phyloP scores from a whole-genome alignment of 805 yeast species.

The Ogataea nitratoaversa region DNA sequence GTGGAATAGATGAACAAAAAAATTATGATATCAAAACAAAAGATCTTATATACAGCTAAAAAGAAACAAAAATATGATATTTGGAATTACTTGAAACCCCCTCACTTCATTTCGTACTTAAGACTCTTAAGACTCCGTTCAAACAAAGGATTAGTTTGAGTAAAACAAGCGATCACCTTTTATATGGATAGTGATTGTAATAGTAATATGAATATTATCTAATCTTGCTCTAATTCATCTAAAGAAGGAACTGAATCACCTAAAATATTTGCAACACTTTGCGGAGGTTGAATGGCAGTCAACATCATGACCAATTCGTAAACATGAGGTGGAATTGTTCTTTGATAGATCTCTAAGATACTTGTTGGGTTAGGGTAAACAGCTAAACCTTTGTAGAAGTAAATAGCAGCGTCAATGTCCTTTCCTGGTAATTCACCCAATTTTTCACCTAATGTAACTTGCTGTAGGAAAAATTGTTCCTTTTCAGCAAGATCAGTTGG shows the following conservation, averaged over 20 bases:
- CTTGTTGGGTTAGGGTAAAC: constrained; percentile 96
- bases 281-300: constrained; percentile 89
- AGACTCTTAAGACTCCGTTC: no score
- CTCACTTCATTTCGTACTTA: no score
- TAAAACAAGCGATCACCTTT: no score
- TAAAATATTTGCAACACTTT: constrained; percentile 65
- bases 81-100: no score
- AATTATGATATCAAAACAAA: no score
- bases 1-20: no score
- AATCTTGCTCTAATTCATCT: constrained; percentile 21
- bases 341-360: constrained; percentile 83
- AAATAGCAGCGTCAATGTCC: constrained; percentile 79
- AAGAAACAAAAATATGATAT: no score
- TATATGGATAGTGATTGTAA: no score
- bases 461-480: constrained; percentile 76
- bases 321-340: constrained; percentile 75
- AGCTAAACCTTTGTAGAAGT: constrained; percentile 88
- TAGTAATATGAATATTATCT: no score
- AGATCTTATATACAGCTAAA: no score
- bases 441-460: constrained; percentile 83
- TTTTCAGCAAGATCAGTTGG: constrained; percentile 66
- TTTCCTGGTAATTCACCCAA: constrained; percentile 60
- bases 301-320: constrained; percentile 81
- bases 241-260: constrained; percentile 35
- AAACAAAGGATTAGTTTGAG: no score